Base-by-base conservation (phyloP, 2,329 filamentous ascomycete species). In the Juglanconis oblonga region DNA sequence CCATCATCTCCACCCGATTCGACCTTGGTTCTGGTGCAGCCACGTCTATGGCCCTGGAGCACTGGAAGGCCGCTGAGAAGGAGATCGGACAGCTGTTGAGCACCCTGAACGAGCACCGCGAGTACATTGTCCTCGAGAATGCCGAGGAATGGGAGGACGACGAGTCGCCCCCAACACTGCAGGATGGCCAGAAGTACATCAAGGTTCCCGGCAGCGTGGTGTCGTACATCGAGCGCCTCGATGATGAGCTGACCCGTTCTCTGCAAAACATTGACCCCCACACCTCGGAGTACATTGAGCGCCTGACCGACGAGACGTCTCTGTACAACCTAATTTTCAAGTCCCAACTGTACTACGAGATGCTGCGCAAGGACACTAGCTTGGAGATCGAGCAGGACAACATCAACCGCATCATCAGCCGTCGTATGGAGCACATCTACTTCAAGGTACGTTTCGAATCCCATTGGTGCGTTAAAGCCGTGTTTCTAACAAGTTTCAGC, bases 131-230 rank as follows among this genome's bases (percentile, higher is more conserved):
- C 52, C 82, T 95, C 31, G 95, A 99, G 78, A 88, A 86, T 67
- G 95, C 92, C 29, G 95, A 99, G 73, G 95, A 99, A 77, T 98
- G 95, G 95, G 95, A 99, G 68, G 95, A 99, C 70, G 96, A 99
- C 67, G 96, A 99, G 69, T 98, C 97, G 81, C 84, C 87, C 45
- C 95, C 95, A 13, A 82, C 82, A 36, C 81, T 94, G 67, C 85
- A 84, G 59, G 76, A 83, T 29, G 91, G 87, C 64, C 88, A 97
- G 74, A 89, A 86, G 73, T 85, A 94, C 72, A 90, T 97, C 83
- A 93, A 90, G 80, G 86, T 99, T 60, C 91, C 95, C 24, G 96
- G 95, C 72, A 97, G 92, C 79, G 81, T 98, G 63, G 91, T 97
- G 50, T 98, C 95, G 0, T 96, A 94, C 72, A 87, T 96, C 36